Conservation (phyloP, 2,329 filamentous ascomycete species). For the Elsinoe batatas region DNA sequence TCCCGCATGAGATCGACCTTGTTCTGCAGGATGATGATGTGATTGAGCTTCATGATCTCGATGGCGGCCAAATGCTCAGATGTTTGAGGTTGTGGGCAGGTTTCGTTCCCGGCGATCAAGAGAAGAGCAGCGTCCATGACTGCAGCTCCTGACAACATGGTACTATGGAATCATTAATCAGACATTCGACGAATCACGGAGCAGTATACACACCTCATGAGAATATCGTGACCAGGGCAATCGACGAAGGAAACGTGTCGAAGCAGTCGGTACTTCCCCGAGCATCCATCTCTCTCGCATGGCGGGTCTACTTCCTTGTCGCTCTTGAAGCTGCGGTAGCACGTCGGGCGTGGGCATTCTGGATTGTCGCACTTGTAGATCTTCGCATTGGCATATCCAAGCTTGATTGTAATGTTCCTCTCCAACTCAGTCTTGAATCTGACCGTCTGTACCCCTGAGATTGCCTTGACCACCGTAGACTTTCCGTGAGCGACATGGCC, state of each 20-base stretch:
- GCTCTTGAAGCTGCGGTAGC: conserved; percentile 95
- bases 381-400: conserved; percentile 98
- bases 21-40: conserved; percentile 99
- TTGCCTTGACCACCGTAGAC: conserved; percentile 97
- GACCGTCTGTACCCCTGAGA: conserved; percentile 96
- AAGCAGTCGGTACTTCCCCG: conserved; percentile 75
- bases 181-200: too few relatives aligned
- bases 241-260: conserved; percentile 97
- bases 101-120: conserved; percentile 95
- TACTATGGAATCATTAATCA: conserved; percentile 38
- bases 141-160: conserved; percentile 97
- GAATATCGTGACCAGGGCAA: conserved; percentile 99
- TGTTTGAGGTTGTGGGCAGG: conserved; percentile 94
- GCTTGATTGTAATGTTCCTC: conserved; percentile 98
- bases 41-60: conserved; percentile 99
- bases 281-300: conserved; percentile 87
- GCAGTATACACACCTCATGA: conserved; percentile 55
- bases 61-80: conserved; percentile 98
- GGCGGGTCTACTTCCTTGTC: conserved; percentile 97
- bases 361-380: conserved; percentile 96
- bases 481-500: conserved; percentile 98
- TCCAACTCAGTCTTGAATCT: conserved; percentile 99
- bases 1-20: conserved; percentile 98
- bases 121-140: conserved; percentile 98
- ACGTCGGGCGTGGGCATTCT: conserved; percentile 85